Evolutionary conservation across 495 filamentous ascomycete genomes (phyloP), one percentile per base, ranked within the genome.

Genomic region (Baudoinia panamericana): DNA sequence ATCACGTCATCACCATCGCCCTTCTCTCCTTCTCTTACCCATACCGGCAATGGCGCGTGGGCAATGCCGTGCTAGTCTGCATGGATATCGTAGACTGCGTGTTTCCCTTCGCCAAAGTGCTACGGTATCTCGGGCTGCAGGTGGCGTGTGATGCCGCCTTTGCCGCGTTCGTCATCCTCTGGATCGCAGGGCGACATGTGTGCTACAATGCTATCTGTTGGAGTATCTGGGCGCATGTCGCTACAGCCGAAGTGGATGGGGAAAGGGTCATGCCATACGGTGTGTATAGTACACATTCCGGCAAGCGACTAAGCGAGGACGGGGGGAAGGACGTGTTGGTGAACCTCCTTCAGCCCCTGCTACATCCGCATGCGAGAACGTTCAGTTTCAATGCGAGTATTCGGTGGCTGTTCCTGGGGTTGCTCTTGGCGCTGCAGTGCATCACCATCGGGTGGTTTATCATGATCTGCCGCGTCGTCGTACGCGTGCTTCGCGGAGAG

Each of bases 41-140:
- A 46, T 92, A 86, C 52, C 75, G 81, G 51, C 75, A 84, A 53
- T 87, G 78, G 19, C 77, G 79, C 34, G 85, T 93, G 23, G 87
- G 84, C 34, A 90, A 86, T 52, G 71, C 93, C 32, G 84, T 96
- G 45, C 64, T 97, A 46, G 80, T 80, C 28, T 63, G 90, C 43
- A 96, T 96, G 90, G 90, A 97, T 53, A 68, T 93, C 28, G 83
- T 93, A 6, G 90, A 97, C 54, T 66, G 92, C 39, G 63, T 93
- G 30, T 64, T 97, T 30, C 80, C 88, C 21, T 56, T 76, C n/a
- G 90, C 90, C 30, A 97, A 97, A 60, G 80, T 90, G 45, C 73
- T 96, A 46, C 93, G 92, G 59, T 97, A 97, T 56, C 58, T 90
- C 12, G 75, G 78, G 38, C 83, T 66, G 61, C 70, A 76, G 36